Evolutionary conservation across 768 basidiomycete species (phyloP).

Genomic region (Pleurotus eryngii): DNA sequence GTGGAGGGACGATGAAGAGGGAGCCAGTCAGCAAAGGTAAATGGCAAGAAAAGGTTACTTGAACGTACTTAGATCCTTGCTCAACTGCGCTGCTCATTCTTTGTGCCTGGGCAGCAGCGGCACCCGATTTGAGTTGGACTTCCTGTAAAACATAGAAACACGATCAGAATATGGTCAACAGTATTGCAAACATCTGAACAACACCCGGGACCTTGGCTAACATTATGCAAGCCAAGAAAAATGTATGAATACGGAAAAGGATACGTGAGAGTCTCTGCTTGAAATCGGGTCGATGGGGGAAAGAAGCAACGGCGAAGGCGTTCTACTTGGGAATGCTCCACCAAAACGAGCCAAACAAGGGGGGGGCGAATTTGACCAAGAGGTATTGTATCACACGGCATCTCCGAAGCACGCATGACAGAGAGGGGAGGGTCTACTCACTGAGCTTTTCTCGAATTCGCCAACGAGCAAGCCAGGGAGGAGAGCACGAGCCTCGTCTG

Average conservation of each 20-base stretch:
- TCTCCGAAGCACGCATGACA: conserved; percentile 7
- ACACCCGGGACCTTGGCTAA: too few species aligned
- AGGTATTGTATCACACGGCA: conserved; percentile 1
- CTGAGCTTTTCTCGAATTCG: conserved; percentile 70
- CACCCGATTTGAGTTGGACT: conserved; percentile 50
- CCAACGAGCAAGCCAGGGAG: conserved; percentile 79
- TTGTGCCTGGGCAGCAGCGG: conserved; percentile 40
- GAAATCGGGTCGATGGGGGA: background rate
- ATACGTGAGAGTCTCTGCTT: too few species aligned
- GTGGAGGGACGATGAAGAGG: conserved; percentile 12
- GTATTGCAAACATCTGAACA: too few species aligned
- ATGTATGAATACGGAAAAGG: too few species aligned
- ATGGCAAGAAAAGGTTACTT: background rate
- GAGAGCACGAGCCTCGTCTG: conserved; percentile 91
- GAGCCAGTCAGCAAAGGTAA: background rate
- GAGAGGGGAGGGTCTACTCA: conserved; percentile 30
- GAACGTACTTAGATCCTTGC: conserved; percentile 63
- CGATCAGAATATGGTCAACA: background rate
- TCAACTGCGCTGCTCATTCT: conserved; percentile 51
- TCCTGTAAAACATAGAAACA: conserved; percentile 28
- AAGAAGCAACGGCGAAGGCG: too few species aligned
- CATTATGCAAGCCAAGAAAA: too few species aligned
- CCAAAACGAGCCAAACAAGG: too few species aligned
- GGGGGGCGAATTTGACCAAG: conserved; percentile 1
- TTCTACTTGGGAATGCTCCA: too few species aligned